Base-by-base conservation (phyloP, 441 rosid genomes). In the Raphanus hybrid region DNA sequence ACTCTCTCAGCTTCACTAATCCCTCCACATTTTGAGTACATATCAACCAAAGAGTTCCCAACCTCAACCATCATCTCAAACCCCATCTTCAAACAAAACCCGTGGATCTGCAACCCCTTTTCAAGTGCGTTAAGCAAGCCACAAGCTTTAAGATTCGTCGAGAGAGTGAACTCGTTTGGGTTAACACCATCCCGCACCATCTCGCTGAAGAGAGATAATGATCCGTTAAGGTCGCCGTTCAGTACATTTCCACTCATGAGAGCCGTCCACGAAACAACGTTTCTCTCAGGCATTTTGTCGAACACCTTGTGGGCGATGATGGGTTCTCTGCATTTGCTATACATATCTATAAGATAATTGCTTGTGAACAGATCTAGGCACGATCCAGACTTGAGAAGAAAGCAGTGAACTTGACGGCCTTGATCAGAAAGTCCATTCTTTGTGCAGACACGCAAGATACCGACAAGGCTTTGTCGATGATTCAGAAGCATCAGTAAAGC, bases 241-340 rank as follows among this genome's bases (percentile, higher is more conserved):
- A 70, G 84, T 52, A 93, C 77, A 75, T 81, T 77, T 29, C 91
- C 96, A 20, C 92, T 84, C 95, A 88, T 90, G 55, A 93, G 95
- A 57, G 95, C 83, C 0, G 96, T 91, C 97, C 97, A 93, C 11
- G 98, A 90, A 85, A 95, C 96, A 77, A 90, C 92, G 37, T 93
- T 95, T 85, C 93, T 87, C n/a, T 80, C 84, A 52, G 70, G 80
- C 99, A 93, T 91, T 85, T 64, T 84, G 69, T 91, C 95, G 76
- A 95, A 93, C 95, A 95, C 90, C 14, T 37, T 57, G 58, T 80
- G 77, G 35, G 98, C 92, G 67, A 70, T 8, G 8, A 41, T 71
- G 66, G 83, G 70, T 77, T 80, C 75, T 69, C 86, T 85, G 75
- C 96, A 90, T 84, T 93, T 91, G 5, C 88, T 85, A 3, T 91